phyloP scores from a whole-genome alignment of 1,284 basidiomycete species.

The Coniferiporia weirii region DNA sequence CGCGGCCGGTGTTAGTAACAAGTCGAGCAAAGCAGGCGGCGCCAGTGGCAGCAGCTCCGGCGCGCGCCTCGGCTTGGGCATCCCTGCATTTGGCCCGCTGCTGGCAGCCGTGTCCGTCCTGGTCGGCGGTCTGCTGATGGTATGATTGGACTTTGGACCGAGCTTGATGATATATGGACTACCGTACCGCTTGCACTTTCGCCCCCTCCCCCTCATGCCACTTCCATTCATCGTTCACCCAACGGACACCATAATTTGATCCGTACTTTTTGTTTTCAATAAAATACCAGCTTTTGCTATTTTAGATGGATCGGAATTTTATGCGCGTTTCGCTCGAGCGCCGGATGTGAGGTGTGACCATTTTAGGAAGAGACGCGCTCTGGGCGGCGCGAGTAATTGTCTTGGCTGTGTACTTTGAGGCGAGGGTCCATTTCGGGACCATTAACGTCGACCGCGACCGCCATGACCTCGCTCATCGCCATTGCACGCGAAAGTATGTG shows the following conservation, averaged over 20 bases:
- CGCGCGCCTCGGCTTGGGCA: not conserved
- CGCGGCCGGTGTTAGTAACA: not conserved
- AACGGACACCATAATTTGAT: not conserved
- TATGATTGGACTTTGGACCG: not conserved
- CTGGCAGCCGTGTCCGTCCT: slow-evolving; percentile 14
- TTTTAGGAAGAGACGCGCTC: too few relatives aligned
- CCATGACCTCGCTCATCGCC: slow-evolving; percentile 9
- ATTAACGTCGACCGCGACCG: not conserved
- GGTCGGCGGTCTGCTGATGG: slow-evolving; percentile 13
- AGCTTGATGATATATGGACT: not conserved
- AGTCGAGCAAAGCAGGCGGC: not conserved
- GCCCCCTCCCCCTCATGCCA: not conserved
- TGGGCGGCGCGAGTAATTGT: not conserved
- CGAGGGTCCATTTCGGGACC: not conserved
- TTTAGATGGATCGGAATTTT: not conserved
- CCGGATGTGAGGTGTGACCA: not conserved
- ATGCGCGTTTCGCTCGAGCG: not conserved
- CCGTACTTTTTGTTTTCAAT: not conserved
- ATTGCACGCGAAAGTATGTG: slow-evolving; percentile 10
- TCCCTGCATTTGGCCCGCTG: slow-evolving; percentile 10
- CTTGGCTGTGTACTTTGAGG: not conserved
- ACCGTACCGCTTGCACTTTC: not conserved
- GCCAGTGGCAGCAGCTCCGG: not conserved
- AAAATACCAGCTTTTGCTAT: not conserved
- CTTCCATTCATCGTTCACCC: not conserved